Evolutionary conservation across 441 rosid species (phyloP).

Genomic region (Hura crepitans): DNA sequence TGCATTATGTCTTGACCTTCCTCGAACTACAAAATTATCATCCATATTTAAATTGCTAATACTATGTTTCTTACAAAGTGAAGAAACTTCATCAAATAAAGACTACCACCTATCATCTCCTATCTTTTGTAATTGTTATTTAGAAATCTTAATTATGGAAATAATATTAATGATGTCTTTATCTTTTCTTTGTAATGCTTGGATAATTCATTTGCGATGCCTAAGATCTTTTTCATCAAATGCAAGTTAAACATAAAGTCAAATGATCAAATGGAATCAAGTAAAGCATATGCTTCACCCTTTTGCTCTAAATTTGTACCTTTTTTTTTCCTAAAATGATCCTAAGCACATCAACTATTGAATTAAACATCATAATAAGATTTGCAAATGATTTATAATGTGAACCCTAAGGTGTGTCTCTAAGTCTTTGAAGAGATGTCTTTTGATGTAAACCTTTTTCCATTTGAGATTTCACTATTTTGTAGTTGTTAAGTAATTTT

Average conservation of each 20-base stretch:
- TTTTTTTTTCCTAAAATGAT: no score
- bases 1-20: background rate
- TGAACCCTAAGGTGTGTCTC: no score
- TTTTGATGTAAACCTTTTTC: no score
- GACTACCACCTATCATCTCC: constrained; percentile 1
- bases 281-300: no score
- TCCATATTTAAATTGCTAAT: background rate
- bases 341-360: no score
- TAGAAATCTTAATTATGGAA: background rate
- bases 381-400: no score
- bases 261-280: background rate
- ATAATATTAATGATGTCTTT: background rate
- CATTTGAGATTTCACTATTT: no score
- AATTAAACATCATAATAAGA: no score
- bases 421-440: no score
- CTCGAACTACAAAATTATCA: background rate
- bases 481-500: no score
- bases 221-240: no score
- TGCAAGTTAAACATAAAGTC: background rate
- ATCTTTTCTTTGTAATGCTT: background rate
- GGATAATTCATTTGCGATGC: background rate
- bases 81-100: background rate
- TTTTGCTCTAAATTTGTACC: no score
- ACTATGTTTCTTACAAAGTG: background rate
- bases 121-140: background rate